A percentile compares a stretch with the other conserved stretches of the same genome.
Conservation (phyloP, 352 stramenopile genomes). For the Globisporangium nodosum region DNA sequence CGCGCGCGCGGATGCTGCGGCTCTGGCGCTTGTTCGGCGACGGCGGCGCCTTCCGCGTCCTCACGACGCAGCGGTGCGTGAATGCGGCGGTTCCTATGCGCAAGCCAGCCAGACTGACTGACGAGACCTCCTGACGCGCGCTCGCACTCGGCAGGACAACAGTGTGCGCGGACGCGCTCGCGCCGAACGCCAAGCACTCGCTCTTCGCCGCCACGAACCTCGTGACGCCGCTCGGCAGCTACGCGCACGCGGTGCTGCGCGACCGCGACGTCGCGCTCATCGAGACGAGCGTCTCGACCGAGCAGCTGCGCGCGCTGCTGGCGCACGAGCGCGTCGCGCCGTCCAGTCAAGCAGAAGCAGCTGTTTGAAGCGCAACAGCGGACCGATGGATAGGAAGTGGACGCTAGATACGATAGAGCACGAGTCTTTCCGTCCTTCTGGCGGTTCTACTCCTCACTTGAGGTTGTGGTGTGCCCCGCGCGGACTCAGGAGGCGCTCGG, state of each 20-base stretch:
- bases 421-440: too few relatives aligned
- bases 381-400: too few relatives aligned
- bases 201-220: slow-evolving; percentile 57
- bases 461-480: too few relatives aligned
- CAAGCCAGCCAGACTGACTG: not conserved
- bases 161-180: slow-evolving; percentile 30
- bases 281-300: slow-evolving; percentile 23
- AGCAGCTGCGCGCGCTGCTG: slow-evolving; percentile 25
- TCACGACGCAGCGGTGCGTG: slow-evolving; percentile 33
- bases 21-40: slow-evolving; percentile 35
- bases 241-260: slow-evolving; percentile 53
- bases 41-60: slow-evolving; percentile 20
- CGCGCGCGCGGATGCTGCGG: slow-evolving; percentile 46
- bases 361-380: too few relatives aligned
- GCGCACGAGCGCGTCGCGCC: not conserved
- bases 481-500: too few relatives aligned
- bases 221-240: slow-evolving; percentile 56
- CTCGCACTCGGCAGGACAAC: slow-evolving; percentile 26
- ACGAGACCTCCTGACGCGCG: not conserved
- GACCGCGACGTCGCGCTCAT: slow-evolving; percentile 47
- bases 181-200: slow-evolving; percentile 56
- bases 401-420: too few relatives aligned
- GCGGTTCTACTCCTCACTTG: too few relatives aligned
- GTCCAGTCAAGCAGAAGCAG: not conserved
- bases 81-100: not conserved